phyloP scores from a whole-genome alignment of 1,284 basidiomycete species.

The Xerocomus minutiporus region DNA sequence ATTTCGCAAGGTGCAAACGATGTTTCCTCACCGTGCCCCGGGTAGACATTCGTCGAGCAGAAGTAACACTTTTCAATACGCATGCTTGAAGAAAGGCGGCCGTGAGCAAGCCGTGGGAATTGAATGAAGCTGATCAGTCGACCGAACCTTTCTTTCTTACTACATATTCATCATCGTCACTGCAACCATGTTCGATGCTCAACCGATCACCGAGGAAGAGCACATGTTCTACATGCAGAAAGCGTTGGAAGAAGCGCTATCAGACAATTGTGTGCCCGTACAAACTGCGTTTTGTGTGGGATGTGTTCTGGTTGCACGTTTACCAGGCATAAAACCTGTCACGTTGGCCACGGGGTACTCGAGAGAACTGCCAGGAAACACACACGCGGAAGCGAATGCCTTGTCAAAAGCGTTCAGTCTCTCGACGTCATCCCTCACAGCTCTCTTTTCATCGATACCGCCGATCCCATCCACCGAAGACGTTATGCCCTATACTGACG shows the following conservation, averaged over 20 bases:
- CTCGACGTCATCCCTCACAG: constrained; percentile 39
- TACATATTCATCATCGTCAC: background rate
- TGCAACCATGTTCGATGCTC: constrained; percentile 6
- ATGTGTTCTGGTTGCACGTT: constrained; percentile 66
- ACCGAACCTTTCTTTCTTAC: no score
- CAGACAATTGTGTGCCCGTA: constrained; percentile 61
- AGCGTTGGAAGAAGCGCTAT: constrained; percentile 66
- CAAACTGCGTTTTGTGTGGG: constrained; percentile 94
- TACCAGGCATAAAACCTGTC: constrained; percentile 38
- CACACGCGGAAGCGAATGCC: constrained; percentile 96
- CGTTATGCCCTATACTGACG: constrained; percentile 57
- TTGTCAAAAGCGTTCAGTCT: constrained; percentile 65
- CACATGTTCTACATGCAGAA: constrained; percentile 54
- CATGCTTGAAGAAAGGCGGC: constrained; percentile 40
- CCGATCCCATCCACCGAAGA: constrained; percentile 36
- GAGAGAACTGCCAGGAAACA: constrained; percentile 90
- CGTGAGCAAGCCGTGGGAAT: constrained; percentile 22
- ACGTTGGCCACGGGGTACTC: constrained; percentile 84
- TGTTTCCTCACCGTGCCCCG: constrained; percentile 72
- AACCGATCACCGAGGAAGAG: constrained; percentile 22
- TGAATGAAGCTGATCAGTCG: background rate
- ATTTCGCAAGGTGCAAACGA: background rate
- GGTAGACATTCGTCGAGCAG: constrained; percentile 93
- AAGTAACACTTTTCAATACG: constrained; percentile 89
- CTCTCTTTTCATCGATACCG: constrained; percentile 40